Percentiles rank a stretch among this genome's conserved stretches.
Evolutionary conservation across 805 yeast genomes (phyloP).

Genomic region (Spathaspora girioi): DNA sequence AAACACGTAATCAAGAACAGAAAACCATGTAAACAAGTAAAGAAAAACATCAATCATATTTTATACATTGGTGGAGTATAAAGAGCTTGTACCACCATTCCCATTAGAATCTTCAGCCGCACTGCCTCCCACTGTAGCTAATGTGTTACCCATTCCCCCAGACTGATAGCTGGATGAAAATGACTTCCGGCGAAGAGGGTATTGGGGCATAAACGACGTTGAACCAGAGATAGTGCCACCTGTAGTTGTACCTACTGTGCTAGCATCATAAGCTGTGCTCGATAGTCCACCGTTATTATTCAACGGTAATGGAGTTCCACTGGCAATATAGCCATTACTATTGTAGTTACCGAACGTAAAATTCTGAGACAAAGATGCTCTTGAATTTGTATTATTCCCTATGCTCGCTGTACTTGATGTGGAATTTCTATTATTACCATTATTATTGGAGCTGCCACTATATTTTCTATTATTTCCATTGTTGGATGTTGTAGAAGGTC

Average conservation of each 20-base stretch:
- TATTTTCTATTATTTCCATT: not conserved
- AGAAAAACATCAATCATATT: not conserved
- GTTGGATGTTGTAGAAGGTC: not conserved
- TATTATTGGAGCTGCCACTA: not conserved
- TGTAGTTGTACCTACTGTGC: not conserved
- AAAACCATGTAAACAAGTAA: not conserved
- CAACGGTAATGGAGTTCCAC: not conserved
- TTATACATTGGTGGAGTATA: not conserved
- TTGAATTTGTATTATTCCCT: not conserved
- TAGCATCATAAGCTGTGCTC: not conserved
- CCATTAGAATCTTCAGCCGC: not conserved
- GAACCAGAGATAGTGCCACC: not conserved
- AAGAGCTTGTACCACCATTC: not conserved
- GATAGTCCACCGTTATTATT: conserved; percentile 1
- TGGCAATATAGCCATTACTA: not conserved
- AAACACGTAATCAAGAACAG: not conserved
- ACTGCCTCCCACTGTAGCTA: conserved; percentile 3
- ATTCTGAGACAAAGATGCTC: conserved; percentile 1
- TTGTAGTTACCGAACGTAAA: not conserved
- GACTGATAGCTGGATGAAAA: not conserved
- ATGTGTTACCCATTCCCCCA: not conserved
- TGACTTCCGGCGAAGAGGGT: not conserved
- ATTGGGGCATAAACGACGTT: not conserved
- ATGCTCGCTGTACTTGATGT: not conserved
- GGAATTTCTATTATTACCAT: not conserved